Evolutionary conservation across 108 stramenopile species (phyloP).

Genomic region (Craspedostauros australis): DNA sequence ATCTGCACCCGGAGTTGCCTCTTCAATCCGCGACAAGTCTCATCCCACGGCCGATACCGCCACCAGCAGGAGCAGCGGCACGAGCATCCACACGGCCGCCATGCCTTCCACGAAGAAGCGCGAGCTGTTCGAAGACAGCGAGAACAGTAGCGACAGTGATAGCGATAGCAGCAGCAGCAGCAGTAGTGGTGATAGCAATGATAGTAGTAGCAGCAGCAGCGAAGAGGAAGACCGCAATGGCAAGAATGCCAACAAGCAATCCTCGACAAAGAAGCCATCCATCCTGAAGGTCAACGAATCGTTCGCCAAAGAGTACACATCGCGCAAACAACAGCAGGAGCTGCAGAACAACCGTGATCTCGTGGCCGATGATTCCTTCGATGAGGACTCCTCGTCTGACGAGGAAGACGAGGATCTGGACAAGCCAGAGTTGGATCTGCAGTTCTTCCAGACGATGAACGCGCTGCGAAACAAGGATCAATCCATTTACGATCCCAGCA

Average conservation of each 20-base stretch:
- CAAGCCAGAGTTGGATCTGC: conserved; percentile 60
- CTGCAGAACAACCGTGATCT: no score
- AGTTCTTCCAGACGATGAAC: conserved; percentile 73
- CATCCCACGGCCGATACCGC: no score
- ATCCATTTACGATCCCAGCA: conserved; percentile 61
- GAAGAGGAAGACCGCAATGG: background rate
- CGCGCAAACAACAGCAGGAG: conserved; percentile 69
- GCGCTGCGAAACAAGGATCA: conserved; percentile 69
- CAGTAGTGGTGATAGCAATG: background rate
- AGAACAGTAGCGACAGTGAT: background rate
- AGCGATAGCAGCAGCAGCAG: background rate
- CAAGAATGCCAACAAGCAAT: no score
- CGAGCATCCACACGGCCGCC: no score
- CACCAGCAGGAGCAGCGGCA: no score
- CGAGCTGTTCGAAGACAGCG: no score
- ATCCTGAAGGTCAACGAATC: conserved; percentile 53
- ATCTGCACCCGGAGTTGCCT: no score
- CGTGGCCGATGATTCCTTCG: no score
- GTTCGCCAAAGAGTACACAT: conserved; percentile 64
- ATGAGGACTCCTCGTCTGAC: no score
- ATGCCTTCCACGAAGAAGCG: no score
- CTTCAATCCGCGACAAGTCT: no score
- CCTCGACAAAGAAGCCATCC: no score
- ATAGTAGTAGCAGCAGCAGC: background rate
- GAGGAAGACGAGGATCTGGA: conserved; percentile 73